Conservation (phyloP, 768 basidiomycete genomes). For the Leucocoprinus leucothites region DNA sequence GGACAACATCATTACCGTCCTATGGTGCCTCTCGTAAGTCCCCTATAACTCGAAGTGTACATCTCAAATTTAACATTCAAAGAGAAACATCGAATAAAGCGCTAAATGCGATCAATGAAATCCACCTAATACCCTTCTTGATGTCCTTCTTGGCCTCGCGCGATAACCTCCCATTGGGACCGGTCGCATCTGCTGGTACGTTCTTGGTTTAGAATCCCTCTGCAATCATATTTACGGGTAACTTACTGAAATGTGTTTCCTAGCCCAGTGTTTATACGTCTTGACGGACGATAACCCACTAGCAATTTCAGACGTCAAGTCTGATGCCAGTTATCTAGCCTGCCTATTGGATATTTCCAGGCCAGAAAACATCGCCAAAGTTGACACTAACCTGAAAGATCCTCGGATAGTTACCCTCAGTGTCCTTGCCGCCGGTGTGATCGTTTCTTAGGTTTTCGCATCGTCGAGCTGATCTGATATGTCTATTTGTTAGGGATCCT, state of each 20-base stretch:
- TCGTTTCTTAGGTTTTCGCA: not conserved
- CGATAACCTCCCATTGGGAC: slow-evolving; percentile 62
- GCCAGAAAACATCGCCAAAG: slow-evolving; percentile 27
- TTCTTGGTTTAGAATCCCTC: slow-evolving; percentile 1
- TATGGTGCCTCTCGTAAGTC: slow-evolving; percentile 95
- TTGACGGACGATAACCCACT: slow-evolving; percentile 89
- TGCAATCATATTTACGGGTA: not conserved
- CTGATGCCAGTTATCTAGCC: slow-evolving; percentile 56
- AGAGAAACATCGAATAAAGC: slow-evolving; percentile 95
- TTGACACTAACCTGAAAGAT: slow-evolving; percentile 43
- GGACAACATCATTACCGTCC: slow-evolving; percentile 87
- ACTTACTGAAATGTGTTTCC: not conserved
- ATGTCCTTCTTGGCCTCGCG: slow-evolving; percentile 84
- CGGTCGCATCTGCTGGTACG: slow-evolving; percentile 80
- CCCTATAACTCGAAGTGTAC: not conserved
- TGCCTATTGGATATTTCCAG: slow-evolving; percentile 65
- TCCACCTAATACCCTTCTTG: slow-evolving; percentile 76
- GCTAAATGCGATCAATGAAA: slow-evolving; percentile 79
- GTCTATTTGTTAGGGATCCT: slow-evolving; percentile 53
- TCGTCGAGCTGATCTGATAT: not conserved
- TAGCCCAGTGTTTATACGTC: slow-evolving; percentile 91
- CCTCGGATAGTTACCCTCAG: slow-evolving; percentile 51
- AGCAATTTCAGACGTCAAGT: slow-evolving; percentile 61
- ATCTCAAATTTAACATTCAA: slow-evolving; percentile 26
- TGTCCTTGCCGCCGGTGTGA: slow-evolving; percentile 66